Evolutionary conservation across 176 grass and related monocot species (phyloP).

Genomic region (Cymbopogon citratus): DNA sequence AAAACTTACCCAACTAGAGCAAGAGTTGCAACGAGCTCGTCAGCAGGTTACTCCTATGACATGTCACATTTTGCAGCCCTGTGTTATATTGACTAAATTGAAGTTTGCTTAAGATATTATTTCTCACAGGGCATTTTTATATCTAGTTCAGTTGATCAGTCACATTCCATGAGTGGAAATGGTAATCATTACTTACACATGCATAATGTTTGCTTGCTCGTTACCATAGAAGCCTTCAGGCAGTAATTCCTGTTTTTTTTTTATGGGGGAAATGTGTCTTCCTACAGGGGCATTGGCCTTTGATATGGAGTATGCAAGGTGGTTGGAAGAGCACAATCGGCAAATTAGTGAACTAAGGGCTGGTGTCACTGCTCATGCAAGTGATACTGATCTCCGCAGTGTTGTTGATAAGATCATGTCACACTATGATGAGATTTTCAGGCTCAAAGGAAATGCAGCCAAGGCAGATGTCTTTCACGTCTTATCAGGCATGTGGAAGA

Average conservation of each 20-base stretch:
- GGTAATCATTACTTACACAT: constrained; percentile 41
- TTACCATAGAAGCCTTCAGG: neutral
- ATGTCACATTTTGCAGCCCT: constrained; percentile 23
- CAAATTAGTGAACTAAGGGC: constrained; percentile 78
- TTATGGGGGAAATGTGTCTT: neutral
- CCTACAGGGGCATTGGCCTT: constrained; percentile 79
- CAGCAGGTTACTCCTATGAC: constrained; percentile 59
- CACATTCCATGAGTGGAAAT: constrained; percentile 76
- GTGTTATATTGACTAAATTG: neutral
- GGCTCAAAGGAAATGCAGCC: constrained; percentile 76
- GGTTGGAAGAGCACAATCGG: constrained; percentile 92
- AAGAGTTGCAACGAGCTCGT: constrained; percentile 92
- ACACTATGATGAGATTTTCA: constrained; percentile 89
- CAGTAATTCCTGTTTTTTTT: neutral
- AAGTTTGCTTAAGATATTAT: constrained; percentile 27
- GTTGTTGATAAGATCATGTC: constrained; percentile 74
- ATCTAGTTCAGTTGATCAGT: constrained; percentile 90
- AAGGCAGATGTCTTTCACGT: constrained; percentile 95
- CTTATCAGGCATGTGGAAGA: constrained; percentile 99
- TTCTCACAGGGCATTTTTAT: constrained; percentile 94
- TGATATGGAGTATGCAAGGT: constrained; percentile 89
- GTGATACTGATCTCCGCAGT: constrained; percentile 70
- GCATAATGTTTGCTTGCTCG: constrained; percentile 4
- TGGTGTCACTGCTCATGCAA: constrained; percentile 88
- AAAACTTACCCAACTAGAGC: constrained; percentile 96